Evolutionary conservation across 108 stramenopile species (phyloP).

Genomic region (Nitzschia palea): DNA sequence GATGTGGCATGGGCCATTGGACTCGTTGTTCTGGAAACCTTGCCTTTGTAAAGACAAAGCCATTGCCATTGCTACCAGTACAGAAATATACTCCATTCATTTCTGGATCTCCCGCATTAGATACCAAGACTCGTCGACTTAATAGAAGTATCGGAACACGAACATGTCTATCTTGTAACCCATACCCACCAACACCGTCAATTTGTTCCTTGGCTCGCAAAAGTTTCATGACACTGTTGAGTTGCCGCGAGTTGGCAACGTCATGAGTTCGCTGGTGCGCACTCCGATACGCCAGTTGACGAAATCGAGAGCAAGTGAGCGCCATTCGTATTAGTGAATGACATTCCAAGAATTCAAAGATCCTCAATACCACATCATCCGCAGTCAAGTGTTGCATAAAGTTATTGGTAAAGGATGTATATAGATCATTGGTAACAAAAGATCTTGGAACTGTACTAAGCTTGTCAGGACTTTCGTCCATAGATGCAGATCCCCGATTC

Average conservation of each 20-base stretch:
- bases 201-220: slow-evolving; percentile 78
- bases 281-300: slow-evolving; percentile 48
- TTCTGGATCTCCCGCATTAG: slow-evolving; percentile 69
- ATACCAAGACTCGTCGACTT: slow-evolving; percentile 50
- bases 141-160: slow-evolving; percentile 70
- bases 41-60: slow-evolving; percentile 67
- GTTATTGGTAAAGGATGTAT: slow-evolving; percentile 7
- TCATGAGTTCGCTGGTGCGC: slow-evolving; percentile 60
- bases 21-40: slow-evolving; percentile 37
- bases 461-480: slow-evolving; percentile 7
- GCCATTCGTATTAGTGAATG: slow-evolving; percentile 58
- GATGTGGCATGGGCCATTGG: neutral
- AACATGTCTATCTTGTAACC: slow-evolving; percentile 33
- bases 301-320: slow-evolving; percentile 64
- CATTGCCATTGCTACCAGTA: slow-evolving; percentile 76
- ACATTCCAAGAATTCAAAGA: slow-evolving; percentile 73
- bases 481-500: slow-evolving; percentile 28
- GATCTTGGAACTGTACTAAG: neutral
- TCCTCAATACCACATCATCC: slow-evolving; percentile 69
- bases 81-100: slow-evolving; percentile 85
- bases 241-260: slow-evolving; percentile 45
- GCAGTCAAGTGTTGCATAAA: slow-evolving; percentile 63
- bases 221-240: slow-evolving; percentile 64
- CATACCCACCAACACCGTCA: slow-evolving; percentile 38
- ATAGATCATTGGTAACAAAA: slow-evolving; percentile 2